Evolutionary conservation across 306 rosid genomes (phyloP).

Genomic region (Heteromeles arbutifolia): DNA sequence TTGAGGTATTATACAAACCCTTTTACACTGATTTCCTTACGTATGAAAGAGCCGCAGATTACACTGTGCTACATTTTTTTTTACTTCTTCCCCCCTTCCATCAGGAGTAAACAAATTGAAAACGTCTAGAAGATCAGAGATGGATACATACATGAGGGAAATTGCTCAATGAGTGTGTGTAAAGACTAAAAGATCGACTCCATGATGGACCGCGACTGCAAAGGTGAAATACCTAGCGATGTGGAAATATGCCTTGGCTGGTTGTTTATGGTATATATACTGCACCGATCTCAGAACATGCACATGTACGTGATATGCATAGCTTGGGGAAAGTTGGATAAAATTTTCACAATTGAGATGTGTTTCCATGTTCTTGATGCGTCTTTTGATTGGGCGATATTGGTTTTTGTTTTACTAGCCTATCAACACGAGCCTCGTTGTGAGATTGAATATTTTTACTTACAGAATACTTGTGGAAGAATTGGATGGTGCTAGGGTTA

Average conservation of each 20-base stretch:
- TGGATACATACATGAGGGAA: slow-evolving; percentile 3
- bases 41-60: background rate
- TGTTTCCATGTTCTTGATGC: background rate
- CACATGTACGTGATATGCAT: background rate
- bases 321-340: background rate
- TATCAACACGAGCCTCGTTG: background rate
- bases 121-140: slow-evolving; percentile 14
- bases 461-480: background rate
- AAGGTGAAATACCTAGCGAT: slow-evolving; percentile 12
- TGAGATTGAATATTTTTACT: background rate
- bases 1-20: slow-evolving; percentile 37
- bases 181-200: background rate
- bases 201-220: slow-evolving; percentile 2
- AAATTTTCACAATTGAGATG: background rate
- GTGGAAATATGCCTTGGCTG: slow-evolving; percentile 12
- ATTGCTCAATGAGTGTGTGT: slow-evolving; percentile 6
- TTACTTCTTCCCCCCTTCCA: slow-evolving; percentile 5
- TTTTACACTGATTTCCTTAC: background rate
- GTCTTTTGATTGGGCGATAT: background rate
- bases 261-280: slow-evolving; percentile 19
- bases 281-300: slow-evolving; percentile 28
- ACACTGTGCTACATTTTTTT: background rate
- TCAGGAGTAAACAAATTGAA: slow-evolving; percentile 36
- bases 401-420: background rate
- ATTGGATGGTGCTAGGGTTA: background rate